phyloP scores from a whole-genome alignment of 1,139 yeast species.

The Pichia kudriavzevii region DNA sequence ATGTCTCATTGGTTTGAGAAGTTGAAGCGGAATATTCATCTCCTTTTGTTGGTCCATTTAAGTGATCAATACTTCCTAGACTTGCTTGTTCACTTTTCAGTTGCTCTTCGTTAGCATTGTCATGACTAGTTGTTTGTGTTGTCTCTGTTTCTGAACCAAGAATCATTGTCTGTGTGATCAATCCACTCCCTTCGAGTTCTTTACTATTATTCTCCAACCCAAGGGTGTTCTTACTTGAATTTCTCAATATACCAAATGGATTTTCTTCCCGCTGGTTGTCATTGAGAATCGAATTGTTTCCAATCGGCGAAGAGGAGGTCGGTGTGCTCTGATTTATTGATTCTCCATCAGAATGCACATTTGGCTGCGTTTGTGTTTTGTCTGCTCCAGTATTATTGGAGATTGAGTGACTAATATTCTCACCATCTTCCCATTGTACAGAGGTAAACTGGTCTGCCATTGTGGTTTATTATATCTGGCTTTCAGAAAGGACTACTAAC shows the following conservation, averaged over 20 bases:
- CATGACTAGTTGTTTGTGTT: neutral
- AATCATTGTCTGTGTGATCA: conserved; percentile 15
- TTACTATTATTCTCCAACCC: conserved; percentile 1
- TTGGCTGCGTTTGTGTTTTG: neutral
- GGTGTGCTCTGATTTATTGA: conserved; percentile 5
- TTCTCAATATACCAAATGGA: no score
- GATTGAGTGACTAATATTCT: no score
- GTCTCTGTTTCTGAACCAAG: conserved; percentile 5
- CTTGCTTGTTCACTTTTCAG: neutral
- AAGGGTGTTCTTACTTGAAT: neutral
- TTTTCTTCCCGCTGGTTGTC: no score
- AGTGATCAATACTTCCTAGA: no score
- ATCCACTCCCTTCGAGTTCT: conserved; percentile 11
- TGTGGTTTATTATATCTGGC: conserved; percentile 1
- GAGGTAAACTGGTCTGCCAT: conserved; percentile 7
- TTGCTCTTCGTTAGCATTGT: neutral
- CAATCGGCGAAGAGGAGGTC: no score
- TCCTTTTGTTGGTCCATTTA: no score
- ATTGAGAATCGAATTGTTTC: no score
- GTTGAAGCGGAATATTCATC: no score
- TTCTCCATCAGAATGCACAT: conserved; percentile 1
- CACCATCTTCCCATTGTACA: conserved; percentile 7
- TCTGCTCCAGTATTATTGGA: neutral
- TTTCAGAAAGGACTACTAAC: no score
- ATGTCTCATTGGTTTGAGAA: neutral